Evolutionary conservation across 2,329 filamentous ascomycete genomes (phyloP).

Genomic region (Clathrospora elynae): DNA sequence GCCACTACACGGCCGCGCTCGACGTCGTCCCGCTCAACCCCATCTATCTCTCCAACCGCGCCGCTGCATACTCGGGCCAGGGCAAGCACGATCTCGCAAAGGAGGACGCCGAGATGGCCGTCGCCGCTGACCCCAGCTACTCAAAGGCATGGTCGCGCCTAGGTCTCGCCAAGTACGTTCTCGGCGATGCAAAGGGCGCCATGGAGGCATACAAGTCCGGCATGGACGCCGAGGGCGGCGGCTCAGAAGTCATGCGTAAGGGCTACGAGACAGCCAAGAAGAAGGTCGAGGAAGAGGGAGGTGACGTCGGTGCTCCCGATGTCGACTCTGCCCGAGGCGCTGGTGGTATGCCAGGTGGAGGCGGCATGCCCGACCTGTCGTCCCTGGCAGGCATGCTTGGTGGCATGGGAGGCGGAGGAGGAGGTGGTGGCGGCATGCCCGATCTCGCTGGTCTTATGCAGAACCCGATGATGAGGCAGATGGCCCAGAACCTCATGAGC

Average conservation of each 20-base stretch:
- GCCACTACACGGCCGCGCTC: slow-evolving; percentile 86
- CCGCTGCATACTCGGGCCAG: slow-evolving; percentile 85
- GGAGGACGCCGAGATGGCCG: slow-evolving; percentile 88
- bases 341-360: slow-evolving; percentile 62
- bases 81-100: slow-evolving; percentile 83
- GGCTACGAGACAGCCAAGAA: slow-evolving; percentile 92
- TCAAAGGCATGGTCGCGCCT: slow-evolving; percentile 97
- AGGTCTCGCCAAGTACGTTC: slow-evolving; percentile 86
- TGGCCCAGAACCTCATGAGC: slow-evolving; percentile 97
- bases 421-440: slow-evolving; percentile 77
- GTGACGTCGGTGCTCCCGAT: slow-evolving; percentile 56
- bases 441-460: slow-evolving; percentile 66
- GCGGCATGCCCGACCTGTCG: slow-evolving; percentile 83
- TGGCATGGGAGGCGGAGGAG: slow-evolving; percentile 54
- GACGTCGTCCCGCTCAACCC: slow-evolving; percentile 81
- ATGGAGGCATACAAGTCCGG: slow-evolving; percentile 95
- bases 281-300: slow-evolving; percentile 79
- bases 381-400: slow-evolving; percentile 64
- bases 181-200: slow-evolving; percentile 86
- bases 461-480: slow-evolving; percentile 97
- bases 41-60: slow-evolving; percentile 97
- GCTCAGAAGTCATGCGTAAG: slow-evolving; percentile 96
- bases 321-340: slow-evolving; percentile 40
- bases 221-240: slow-evolving; percentile 92
- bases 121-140: slow-evolving; percentile 86